phyloP scores from a whole-genome alignment of 257 asterid species.

The Solanum corneliomulleri region DNA sequence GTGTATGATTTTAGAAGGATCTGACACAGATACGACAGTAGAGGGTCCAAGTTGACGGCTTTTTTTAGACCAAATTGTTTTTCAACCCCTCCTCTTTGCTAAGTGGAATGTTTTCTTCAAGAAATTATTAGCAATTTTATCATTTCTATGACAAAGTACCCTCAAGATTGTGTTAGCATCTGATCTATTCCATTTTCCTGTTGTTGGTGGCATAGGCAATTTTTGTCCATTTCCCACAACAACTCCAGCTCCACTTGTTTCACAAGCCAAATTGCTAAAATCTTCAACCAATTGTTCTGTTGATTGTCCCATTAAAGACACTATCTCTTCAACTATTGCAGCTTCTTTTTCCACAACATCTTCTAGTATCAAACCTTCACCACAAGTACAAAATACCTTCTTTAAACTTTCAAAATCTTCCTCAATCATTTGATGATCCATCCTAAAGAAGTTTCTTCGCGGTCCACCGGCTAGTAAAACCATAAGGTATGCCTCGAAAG shows the following conservation, averaged over 20 bases:
- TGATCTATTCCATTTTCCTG: constrained; percentile 70
- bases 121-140: constrained; percentile 54
- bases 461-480: constrained; percentile 86
- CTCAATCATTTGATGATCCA: constrained; percentile 67
- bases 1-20: not conserved
- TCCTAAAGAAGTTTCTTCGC: constrained; percentile 32
- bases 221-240: constrained; percentile 45
- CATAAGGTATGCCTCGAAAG: constrained; percentile 71
- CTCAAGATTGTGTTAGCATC: constrained; percentile 83
- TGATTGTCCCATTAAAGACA: constrained; percentile 58
- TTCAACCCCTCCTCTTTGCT: constrained; percentile 60
- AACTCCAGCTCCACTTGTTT: constrained; percentile 50
- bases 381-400: constrained; percentile 47
- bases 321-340: constrained; percentile 61
- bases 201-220: constrained; percentile 82
- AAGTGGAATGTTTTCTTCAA: constrained; percentile 70
- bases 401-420: constrained; percentile 64
- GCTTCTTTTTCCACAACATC: constrained; percentile 60
- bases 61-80: not conserved
- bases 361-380: constrained; percentile 65
- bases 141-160: constrained; percentile 72
- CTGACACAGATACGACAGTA: not conserved
- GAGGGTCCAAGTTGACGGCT: not conserved
- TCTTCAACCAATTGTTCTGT: constrained; percentile 81
- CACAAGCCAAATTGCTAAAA: constrained; percentile 66